Evolutionary conservation across 371 early-diverging fungal genomes (phyloP).

Genomic region (Zychaea mexicana): DNA sequence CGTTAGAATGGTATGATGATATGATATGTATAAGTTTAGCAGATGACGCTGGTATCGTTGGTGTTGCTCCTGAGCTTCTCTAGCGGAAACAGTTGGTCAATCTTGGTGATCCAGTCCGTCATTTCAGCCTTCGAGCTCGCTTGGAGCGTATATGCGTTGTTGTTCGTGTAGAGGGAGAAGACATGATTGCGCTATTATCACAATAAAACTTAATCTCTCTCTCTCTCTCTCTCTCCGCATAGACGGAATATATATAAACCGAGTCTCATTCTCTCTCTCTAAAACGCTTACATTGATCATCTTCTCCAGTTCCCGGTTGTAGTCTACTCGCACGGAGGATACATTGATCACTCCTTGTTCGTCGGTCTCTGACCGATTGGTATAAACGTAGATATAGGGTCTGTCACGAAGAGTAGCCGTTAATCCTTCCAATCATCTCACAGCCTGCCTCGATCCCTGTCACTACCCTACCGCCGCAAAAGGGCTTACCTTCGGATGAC

Average conservation of each 20-base stretch:
- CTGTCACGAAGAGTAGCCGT: too few species aligned
- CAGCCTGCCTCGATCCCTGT: not conserved
- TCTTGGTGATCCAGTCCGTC: slow-evolving; percentile 76
- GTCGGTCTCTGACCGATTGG: slow-evolving; percentile 61
- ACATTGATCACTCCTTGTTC: slow-evolving; percentile 79
- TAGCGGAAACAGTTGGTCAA: slow-evolving; percentile 64
- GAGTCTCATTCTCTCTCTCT: not conserved
- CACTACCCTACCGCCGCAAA: not conserved
- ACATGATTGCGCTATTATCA: slow-evolving; percentile 59
- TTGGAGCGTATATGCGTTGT: slow-evolving; percentile 77
- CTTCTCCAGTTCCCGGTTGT: slow-evolving; percentile 65
- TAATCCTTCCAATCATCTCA: not conserved
- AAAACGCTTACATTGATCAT: slow-evolving; percentile 61
- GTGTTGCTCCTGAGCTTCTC: slow-evolving; percentile 26
- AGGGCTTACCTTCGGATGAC: slow-evolving; percentile 70
- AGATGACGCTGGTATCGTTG: not conserved
- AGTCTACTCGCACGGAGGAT: slow-evolving; percentile 69
- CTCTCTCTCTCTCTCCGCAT: not conserved
- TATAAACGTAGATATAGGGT: slow-evolving; percentile 83
- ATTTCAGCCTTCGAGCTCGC: slow-evolving; percentile 71
- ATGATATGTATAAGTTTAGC: not conserved
- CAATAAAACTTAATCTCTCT: not conserved
- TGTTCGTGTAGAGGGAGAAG: slow-evolving; percentile 80
- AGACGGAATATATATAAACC: not conserved
- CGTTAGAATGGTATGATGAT: not conserved